Base-by-base conservation (phyloP, 202 grass and related monocot species). In the Zizania palustris region DNA sequence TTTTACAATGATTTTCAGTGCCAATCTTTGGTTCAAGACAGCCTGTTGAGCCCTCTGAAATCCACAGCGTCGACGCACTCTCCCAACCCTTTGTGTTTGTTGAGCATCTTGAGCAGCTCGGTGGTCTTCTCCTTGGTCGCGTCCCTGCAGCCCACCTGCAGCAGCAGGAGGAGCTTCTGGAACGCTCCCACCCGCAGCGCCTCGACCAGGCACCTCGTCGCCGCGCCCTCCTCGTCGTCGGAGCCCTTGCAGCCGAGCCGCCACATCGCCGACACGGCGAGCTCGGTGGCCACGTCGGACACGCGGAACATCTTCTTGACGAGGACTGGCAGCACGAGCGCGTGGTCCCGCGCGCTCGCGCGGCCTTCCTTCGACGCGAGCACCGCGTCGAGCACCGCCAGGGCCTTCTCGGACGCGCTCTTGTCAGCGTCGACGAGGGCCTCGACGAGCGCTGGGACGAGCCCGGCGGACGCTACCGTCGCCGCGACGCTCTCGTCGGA, bases 251-350 rank as follows among this genome's bases (percentile, higher is more conserved):
- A 88, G 75, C 87, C 88, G 11, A 93, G 65, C 46, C 75, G 84
- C 75, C 76, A 67, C 11, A 93, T 12, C 22, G 75, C 66, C 0
- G 91, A 88, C 5, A 93, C 78, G 4, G 65, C 83, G 69, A 93
- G 68, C 58, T 83, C 75, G 5, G 91, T 93, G 5, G 82, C 88
- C 56, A 53, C 28, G 64, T 88, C 75, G 13, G 91, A 90, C 36
- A 90, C 79, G 44, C 79, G 63, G 49, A 85, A 77, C 65, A 93
- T 76, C 66, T 86, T 93, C 79, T 88, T 88, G 8, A 88, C 70
- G 46, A 93, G 73, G 11, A 89, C 79, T 0, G 91, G 88, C 40
- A 90, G 41, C 14, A 82, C 68, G 16, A 93, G 82, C 7, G 82
- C 85, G 54, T 93, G 60, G 34, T 12, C 59, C 7, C 42, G 46